Base-by-base conservation (phyloP, 2,329 filamentous ascomycete species). In the Exophiala viscosa region DNA sequence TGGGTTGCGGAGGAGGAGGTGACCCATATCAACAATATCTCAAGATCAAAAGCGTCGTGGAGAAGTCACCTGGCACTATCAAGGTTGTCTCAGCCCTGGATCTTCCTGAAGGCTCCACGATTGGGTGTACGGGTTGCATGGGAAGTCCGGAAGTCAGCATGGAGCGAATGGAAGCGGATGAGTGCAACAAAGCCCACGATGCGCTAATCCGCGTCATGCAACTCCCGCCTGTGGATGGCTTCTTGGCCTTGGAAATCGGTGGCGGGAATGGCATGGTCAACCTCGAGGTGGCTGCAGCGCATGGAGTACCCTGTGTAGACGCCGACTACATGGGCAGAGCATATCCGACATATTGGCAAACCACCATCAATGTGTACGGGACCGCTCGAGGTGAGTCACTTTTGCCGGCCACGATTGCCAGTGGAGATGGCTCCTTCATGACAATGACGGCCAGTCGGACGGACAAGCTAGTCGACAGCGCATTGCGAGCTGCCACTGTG, bases 241-340 rank as follows among this genome's bases (percentile, higher is more conserved):
- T 85, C 55, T 80, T 86, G 55, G 76, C 80, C 1, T 66, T 85
- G 9, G 84, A 87, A 61, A 84, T 87, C 48, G 84, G 84, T n/a
- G 84, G 84, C 5, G 77, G 76, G 3, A 87, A 87, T 57, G 83
- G 83, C 0, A 69, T 85, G 5, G 77, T 82, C 57, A 76, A 78
- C 70, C 84, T 67, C 73, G 82, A 5, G 65, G 84, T 4, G 79
- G 80, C 7, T 76, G 78, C 0, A 49, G 51, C 31, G 54, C 57
- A 47, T 52, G 61, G 45, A 60, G 61, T 65, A 20, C 68, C 72
- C 8, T 68, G 70, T 5, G 64, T 76, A n/a, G 73, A 76, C 51
- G 73, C 66, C 2, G 74, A 76, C 52, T 73, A 66, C 60, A 76
- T 77, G 73, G 67, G 65, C 54, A 56, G 46, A 48, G 60, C 44